Base-by-base conservation (phyloP, 2,329 filamentous ascomycete genomes). In the Gyromitra esculenta region DNA sequence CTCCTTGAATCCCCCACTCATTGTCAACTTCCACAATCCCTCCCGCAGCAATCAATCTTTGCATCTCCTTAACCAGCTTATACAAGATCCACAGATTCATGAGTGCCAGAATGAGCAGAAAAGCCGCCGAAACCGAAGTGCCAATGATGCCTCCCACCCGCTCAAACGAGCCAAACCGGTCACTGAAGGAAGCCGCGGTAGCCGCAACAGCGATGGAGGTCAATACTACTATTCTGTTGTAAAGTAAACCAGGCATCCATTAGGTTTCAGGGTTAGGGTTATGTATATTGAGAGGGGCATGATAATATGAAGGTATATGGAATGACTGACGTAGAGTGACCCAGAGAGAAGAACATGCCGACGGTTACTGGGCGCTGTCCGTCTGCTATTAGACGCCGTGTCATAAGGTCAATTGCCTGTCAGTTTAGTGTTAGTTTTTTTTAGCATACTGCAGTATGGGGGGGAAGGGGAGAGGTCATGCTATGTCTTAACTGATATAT, bases 151-250 rank as follows among this genome's bases (percentile, higher is more conserved):
- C 92, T 2, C 96, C 96, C 1, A 97, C 87, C 25, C 88, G 88
- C 75, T 90, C 88, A 82, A 97, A 97, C 39, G 88, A 88, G 81
- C 91, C 92, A 80, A 98, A 98, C 21, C 90, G 89, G 7, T 91
- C 88, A 5, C 92, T 89, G 25, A 98, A 88, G 0, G 94, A 93
- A 0, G 93, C 93, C 2, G 92, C 92, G 0, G 94, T 97, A 2
- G 94, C 95, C 0, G 96, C 96, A 0, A 98, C 95, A 0, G 96
- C 92, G 62, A 97, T 88, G 63, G 93, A 97, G 0, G 95, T 98
- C 79, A 96, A 86, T 73, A 97, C 87, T 31, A 98, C 95, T 80
- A 98, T 93, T 1, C 85, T 87, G 64, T 35, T 62, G 57, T 59
- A 64, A 21, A 66, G 59, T 54, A 74, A 2, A 35, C 52, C 54